A percentile compares a stretch with the other conserved stretches of the same genome.
These are phyloP conservation scores for Sclerotiophoma versabilis DNA, from an alignment of 2,329 filamentous ascomycete genomes.

Conservation along the genomic window DNA sequence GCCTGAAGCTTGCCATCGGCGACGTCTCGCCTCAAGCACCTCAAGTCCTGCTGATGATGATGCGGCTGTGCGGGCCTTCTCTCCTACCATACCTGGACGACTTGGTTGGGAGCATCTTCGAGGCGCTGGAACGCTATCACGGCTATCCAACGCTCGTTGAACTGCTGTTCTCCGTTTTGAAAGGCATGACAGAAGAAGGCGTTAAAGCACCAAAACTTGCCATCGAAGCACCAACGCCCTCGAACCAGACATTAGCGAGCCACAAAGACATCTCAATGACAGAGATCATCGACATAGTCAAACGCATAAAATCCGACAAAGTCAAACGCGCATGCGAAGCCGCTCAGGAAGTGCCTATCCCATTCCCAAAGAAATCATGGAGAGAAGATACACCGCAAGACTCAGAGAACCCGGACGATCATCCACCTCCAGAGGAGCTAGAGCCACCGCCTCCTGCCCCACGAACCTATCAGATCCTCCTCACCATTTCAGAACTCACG, in stretches of 20 bases:
- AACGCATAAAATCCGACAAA: slow-evolving; percentile 44
- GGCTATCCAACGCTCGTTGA: slow-evolving; percentile 89
- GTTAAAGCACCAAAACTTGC: slow-evolving; percentile 63
- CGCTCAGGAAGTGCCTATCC: slow-evolving; percentile 18
- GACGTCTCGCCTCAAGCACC: slow-evolving; percentile 91
- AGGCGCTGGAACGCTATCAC: slow-evolving; percentile 92
- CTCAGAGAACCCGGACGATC: slow-evolving; percentile 41
- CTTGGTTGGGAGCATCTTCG: slow-evolving; percentile 88
- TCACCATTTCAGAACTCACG: slow-evolving; percentile 81
- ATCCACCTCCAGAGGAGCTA: slow-evolving; percentile 30
- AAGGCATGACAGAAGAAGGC: slow-evolving; percentile 83
- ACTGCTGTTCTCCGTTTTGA: slow-evolving; percentile 80
- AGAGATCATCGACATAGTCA: slow-evolving; percentile 40
- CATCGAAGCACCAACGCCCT: slow-evolving; percentile 30
- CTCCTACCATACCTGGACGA: slow-evolving; percentile 91
- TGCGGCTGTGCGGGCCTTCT: slow-evolving; percentile 80
- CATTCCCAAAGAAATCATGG: slow-evolving; percentile 46
- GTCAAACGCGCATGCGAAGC: slow-evolving; percentile 34
- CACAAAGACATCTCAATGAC: slow-evolving; percentile 21
- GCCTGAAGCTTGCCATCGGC: slow-evolving; percentile 86
- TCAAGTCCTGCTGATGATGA: slow-evolving; percentile 93
- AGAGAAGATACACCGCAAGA: slow-evolving; percentile 43
- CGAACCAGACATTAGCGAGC: neutral
- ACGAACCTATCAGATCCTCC: slow-evolving; percentile 80
- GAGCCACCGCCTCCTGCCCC: slow-evolving; percentile 70